Conservation (phyloP, 352 stramenopile species). For the Pythium phragmiticola region DNA sequence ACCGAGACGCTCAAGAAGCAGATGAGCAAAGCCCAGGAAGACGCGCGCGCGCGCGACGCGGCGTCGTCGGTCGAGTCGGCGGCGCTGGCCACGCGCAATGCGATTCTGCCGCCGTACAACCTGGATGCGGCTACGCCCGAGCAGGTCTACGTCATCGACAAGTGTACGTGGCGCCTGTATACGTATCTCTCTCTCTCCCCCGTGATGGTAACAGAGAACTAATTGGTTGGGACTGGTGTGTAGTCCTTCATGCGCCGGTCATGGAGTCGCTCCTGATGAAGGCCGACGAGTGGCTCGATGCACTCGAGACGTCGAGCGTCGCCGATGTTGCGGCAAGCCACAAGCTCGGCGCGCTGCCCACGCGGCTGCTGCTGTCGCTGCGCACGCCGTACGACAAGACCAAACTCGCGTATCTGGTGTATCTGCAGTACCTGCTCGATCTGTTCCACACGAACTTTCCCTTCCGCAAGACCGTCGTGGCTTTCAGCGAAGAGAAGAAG, state of each 20-base stretch:
- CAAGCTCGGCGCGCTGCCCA: constrained; percentile 48
- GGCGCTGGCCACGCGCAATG: constrained; percentile 59
- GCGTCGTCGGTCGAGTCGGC: constrained; percentile 54
- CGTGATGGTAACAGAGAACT: not conserved
- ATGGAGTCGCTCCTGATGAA: constrained; percentile 81
- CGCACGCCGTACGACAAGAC: constrained; percentile 66
- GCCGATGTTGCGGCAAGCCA: constrained; percentile 52
- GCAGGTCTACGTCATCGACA: constrained; percentile 73
- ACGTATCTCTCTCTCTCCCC: no score
- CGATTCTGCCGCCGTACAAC: constrained; percentile 68
- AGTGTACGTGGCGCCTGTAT: constrained; percentile 49
- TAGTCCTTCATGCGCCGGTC: constrained; percentile 63
- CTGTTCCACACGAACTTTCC: constrained; percentile 65
- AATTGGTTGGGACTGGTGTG: not conserved
- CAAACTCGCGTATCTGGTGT: constrained; percentile 70
- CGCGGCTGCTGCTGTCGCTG: constrained; percentile 66
- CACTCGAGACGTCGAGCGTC: constrained; percentile 50
- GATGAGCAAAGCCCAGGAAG: constrained; percentile 52
- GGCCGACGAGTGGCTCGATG: constrained; percentile 69
- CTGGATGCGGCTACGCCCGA: constrained; percentile 73
- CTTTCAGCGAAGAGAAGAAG: constrained; percentile 73
- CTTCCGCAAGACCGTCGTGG: constrained; percentile 56
- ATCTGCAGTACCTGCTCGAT: constrained; percentile 70
- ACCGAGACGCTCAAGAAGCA: constrained; percentile 77
- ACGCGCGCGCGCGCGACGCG: constrained; percentile 50